Conservation (phyloP, 495 filamentous ascomycete genomes). For the Penicillium roqueforti region DNA sequence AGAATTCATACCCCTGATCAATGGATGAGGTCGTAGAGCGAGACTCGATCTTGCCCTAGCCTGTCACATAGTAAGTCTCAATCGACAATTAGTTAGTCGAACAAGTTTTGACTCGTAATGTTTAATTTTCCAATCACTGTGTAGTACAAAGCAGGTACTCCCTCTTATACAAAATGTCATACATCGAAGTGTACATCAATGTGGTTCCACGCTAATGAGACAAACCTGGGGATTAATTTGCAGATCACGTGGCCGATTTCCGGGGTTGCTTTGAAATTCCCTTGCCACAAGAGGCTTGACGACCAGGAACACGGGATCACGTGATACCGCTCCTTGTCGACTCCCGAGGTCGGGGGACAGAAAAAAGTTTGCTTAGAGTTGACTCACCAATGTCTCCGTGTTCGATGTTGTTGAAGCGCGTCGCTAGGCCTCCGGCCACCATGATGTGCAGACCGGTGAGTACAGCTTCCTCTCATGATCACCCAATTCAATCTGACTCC, state of each 20-base stretch:
- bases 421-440: not conserved
- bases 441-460: not conserved
- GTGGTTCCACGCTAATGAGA: not conserved
- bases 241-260: not conserved
- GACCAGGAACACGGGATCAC: not conserved
- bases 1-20: too few relatives aligned
- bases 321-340: not conserved
- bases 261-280: constrained; percentile 3
- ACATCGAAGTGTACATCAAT: not conserved
- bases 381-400: constrained; percentile 5
- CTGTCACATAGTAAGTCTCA: too few relatives aligned
- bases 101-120: too few relatives aligned
- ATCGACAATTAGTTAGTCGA: too few relatives aligned
- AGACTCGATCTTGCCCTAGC: too few relatives aligned
- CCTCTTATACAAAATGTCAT: too few relatives aligned
- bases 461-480: not conserved
- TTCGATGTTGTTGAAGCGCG: constrained; percentile 1
- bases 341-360: not conserved
- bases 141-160: too few relatives aligned
- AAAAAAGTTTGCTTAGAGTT: constrained; percentile 3
- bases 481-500: not conserved
- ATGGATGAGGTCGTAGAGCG: too few relatives aligned
- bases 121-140: too few relatives aligned
- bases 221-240: not conserved
- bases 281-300: not conserved